Percentiles rank a stretch among this genome's conserved stretches.
phyloP scores from a whole-genome alignment of 768 basidiomycete species.

The Sarcodon aspratus region DNA sequence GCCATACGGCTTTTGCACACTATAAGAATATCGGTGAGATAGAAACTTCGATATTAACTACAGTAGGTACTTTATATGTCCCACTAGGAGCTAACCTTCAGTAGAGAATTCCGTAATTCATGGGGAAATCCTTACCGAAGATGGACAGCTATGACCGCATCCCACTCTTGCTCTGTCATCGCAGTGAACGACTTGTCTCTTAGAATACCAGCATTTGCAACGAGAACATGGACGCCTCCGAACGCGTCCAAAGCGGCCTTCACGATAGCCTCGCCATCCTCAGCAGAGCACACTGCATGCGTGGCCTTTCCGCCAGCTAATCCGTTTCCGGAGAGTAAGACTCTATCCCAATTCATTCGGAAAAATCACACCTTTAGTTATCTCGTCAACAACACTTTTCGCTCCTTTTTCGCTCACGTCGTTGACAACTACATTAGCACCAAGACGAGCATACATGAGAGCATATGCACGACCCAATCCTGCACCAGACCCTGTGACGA shows the following conservation, averaged over 20 bases:
- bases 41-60: background rate
- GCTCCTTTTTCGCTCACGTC: constrained; percentile 87
- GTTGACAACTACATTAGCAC: constrained; percentile 96
- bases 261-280: constrained; percentile 86
- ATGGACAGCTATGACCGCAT: constrained; percentile 81
- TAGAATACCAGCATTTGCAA: constrained; percentile 91
- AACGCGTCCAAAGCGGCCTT: constrained; percentile 81
- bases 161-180: constrained; percentile 92
- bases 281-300: constrained; percentile 75
- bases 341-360: background rate
- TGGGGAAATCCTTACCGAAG: constrained; percentile 32
- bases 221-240: constrained; percentile 76
- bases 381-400: constrained; percentile 75
- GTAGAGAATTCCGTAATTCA: background rate
- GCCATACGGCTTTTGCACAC: constrained; percentile 95
- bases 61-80: constrained; percentile 64
- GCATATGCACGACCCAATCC: constrained; percentile 92
- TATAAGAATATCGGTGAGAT: constrained; percentile 15
- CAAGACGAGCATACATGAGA: constrained; percentile 80
- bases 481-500: constrained; percentile 91
- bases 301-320: constrained; percentile 84
- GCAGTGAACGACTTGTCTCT: constrained; percentile 88
- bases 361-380: constrained; percentile 50
- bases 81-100: constrained; percentile 29
- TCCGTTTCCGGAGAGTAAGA: background rate